These are phyloP conservation scores for Ceratobasidium sp. DNA, from an alignment of 1,284 basidiomycete species.

Conservation along the genomic window DNA sequence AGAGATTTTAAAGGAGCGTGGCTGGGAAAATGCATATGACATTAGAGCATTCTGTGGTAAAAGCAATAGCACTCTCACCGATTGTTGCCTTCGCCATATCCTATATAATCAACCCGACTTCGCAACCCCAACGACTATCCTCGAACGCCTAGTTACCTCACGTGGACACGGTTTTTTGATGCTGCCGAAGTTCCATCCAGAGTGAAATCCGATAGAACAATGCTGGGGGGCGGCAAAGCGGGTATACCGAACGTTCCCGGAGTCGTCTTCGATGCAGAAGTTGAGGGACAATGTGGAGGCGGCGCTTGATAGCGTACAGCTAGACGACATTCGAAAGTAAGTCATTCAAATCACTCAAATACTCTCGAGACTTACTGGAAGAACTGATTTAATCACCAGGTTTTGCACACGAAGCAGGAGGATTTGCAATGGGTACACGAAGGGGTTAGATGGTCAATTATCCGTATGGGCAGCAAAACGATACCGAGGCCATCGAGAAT, in stretches of 20 bases:
- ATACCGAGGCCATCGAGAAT: constrained; percentile 8
- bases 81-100: constrained; percentile 30
- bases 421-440: constrained; percentile 14
- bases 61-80: neutral
- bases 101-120: constrained; percentile 38
- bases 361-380: neutral
- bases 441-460: neutral
- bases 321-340: neutral
- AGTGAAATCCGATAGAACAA: constrained; percentile 30
- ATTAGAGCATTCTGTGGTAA: constrained; percentile 21
- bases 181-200: constrained; percentile 42
- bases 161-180: constrained; percentile 22
- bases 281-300: neutral
- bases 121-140: constrained; percentile 13
- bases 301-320: neutral
- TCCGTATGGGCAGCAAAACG: constrained; percentile 21
- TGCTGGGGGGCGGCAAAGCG: neutral
- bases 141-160: neutral
- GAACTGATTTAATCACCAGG: neutral
- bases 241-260: neutral
- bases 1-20: constrained; percentile 51
- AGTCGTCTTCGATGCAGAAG: neutral
- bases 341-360: neutral
- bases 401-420: neutral
- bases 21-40: constrained; percentile 42